Conservation (phyloP, 768 basidiomycete species). For the Tricholoma matsutake region DNA sequence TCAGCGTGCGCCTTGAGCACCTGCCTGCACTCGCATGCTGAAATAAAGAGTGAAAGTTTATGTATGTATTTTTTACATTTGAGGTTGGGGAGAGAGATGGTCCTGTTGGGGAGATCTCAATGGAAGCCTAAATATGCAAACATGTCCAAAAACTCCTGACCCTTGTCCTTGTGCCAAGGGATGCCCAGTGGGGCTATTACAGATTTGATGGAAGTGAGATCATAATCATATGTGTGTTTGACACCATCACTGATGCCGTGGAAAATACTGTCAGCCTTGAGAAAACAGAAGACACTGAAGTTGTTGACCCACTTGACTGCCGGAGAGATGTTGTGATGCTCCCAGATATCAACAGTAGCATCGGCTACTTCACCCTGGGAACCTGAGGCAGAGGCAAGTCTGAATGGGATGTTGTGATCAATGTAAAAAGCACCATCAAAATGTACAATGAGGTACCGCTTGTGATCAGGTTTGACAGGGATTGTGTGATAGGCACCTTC, state of each 20-base stretch:
- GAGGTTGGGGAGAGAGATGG: no score
- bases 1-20: background rate
- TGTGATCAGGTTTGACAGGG: slow-evolving; percentile 26
- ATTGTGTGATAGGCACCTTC: no score
- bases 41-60: background rate
- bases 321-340: no score
- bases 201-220: no score
- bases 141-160: slow-evolving; percentile 10
- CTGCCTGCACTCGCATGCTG: background rate
- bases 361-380: no score
- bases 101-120: slow-evolving; percentile 23
- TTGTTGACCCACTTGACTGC: no score
- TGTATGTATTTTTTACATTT: slow-evolving; percentile 25
- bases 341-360: no score
- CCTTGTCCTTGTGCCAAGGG: slow-evolving; percentile 4
- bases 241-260: background rate
- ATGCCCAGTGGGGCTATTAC: no score
- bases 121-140: slow-evolving; percentile 26
- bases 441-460: slow-evolving; percentile 15
- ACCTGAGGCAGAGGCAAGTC: no score
- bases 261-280: no score
- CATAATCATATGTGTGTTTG: slow-evolving; percentile 4
- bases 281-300: no score
- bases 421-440: slow-evolving; percentile 16
- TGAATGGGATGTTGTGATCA: slow-evolving; percentile 11